These are phyloP conservation scores for Hymenoscyphus linearis DNA, from an alignment of 2,329 filamentous ascomycete species.

Conservation along the genomic window DNA sequence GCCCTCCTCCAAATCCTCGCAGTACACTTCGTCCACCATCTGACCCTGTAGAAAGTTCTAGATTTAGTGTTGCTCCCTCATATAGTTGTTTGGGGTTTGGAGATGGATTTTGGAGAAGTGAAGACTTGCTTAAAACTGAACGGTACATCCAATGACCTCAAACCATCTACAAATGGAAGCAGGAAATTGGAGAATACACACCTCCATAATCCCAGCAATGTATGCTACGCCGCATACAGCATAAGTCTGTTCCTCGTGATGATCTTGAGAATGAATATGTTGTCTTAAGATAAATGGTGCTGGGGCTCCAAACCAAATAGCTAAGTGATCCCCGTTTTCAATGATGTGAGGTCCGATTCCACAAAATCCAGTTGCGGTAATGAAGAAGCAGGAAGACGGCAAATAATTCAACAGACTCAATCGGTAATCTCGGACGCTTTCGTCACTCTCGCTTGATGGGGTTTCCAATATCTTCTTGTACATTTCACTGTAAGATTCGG, in stretches of 20 bases:
- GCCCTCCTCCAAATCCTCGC: constrained; percentile 10
- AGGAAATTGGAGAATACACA: no score
- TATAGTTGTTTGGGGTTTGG: no score
- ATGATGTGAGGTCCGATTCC: not conserved
- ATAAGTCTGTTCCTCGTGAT: not conserved
- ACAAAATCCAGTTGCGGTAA: not conserved
- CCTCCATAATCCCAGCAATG: not conserved
- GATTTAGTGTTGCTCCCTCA: not conserved
- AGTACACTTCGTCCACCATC: constrained; percentile 11
- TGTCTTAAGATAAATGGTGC: not conserved
- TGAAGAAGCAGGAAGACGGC: not conserved
- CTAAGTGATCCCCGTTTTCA: not conserved
- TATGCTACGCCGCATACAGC: not conserved
- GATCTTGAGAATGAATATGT: not conserved
- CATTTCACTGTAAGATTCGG: not conserved
- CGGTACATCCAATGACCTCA: no score
- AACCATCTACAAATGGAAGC: no score
- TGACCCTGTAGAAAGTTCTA: constrained; percentile 2
- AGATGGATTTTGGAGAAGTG: no score
- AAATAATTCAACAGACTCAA: not conserved
- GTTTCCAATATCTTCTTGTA: not conserved
- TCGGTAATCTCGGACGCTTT: not conserved
- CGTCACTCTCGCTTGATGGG: not conserved
- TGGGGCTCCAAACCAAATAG: not conserved
- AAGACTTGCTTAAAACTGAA: no score